Conservation (phyloP, 305 asterid genomes). For the Fraxinus floribunda region DNA sequence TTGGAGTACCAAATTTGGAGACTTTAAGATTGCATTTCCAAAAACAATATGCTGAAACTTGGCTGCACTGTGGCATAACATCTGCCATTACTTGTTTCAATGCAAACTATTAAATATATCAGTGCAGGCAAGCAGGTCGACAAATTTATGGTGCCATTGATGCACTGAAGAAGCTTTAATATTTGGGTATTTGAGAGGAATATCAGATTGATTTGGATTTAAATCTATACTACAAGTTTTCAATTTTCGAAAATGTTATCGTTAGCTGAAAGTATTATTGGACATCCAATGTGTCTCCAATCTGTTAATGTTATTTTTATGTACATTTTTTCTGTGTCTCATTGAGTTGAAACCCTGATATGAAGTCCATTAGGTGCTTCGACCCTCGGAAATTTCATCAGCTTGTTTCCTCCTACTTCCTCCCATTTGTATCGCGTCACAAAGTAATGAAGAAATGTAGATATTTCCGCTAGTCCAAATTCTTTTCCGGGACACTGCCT, state of each 20-base stretch:
- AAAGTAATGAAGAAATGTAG: conserved; percentile 89
- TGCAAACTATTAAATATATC: no score
- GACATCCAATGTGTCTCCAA: neutral
- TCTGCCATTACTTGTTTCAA: no score
- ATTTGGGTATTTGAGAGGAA: neutral
- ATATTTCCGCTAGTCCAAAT: conserved; percentile 92
- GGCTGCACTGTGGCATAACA: no score
- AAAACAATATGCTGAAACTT: neutral
- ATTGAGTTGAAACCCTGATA: conserved; percentile 59
- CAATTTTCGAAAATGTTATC: neutral
- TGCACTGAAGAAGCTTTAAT: neutral
- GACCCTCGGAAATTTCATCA: conserved; percentile 71
- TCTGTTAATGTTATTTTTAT: neutral
- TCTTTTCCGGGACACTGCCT: conserved; percentile 98
- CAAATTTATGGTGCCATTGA: no score
- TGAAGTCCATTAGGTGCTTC: conserved; percentile 92
- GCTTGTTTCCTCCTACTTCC: conserved; percentile 79
- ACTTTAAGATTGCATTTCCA: neutral
- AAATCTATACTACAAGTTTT: neutral
- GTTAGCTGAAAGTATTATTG: neutral
- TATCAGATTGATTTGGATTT: neutral
- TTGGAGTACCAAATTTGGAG: neutral
- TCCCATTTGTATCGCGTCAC: conserved; percentile 92
- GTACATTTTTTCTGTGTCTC: conserved; percentile 32
- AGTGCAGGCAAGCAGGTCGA: no score